These are phyloP conservation scores for Cutaneotrichosporon arboriforme DNA, from an alignment of 1,284 basidiomycete genomes.

Conservation along the genomic window DNA sequence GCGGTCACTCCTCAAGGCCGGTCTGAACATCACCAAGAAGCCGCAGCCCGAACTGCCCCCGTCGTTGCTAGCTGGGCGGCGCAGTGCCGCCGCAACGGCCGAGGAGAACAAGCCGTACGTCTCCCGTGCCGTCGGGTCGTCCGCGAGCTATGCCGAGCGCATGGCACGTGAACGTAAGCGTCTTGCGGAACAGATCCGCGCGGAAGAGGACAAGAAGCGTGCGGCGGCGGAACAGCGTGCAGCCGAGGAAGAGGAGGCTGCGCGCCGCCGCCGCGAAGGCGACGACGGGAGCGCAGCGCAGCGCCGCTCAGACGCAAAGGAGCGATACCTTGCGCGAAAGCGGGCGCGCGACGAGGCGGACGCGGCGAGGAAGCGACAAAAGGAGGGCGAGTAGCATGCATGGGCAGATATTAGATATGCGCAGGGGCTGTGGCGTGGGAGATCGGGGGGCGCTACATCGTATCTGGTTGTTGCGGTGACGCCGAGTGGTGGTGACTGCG, in stretches of 20 bases:
- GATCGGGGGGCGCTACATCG: no score
- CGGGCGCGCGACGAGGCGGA: conserved; percentile 61
- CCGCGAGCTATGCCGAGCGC: conserved; percentile 71
- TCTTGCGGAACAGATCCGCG: conserved; percentile 65
- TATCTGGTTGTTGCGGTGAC: no score
- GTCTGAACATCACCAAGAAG: conserved; percentile 69
- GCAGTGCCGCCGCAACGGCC: conserved; percentile 52
- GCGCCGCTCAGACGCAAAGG: conserved; percentile 65
- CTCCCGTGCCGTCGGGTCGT: conserved; percentile 66
- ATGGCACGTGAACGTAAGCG: conserved; percentile 69
- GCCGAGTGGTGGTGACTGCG: no score
- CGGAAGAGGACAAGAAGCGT: conserved; percentile 57
- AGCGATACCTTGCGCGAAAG: conserved; percentile 74
- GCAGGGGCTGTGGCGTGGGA: no score
- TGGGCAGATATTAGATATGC: no score
- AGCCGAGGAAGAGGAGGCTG: conserved; percentile 50
- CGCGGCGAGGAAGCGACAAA: conserved; percentile 21
- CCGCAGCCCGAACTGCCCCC: conserved; percentile 29
- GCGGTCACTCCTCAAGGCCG: conserved; percentile 81
- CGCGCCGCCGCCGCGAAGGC: conserved; percentile 48
- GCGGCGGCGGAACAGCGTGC: conserved; percentile 53
- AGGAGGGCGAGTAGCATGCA: neutral
- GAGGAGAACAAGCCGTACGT: conserved; percentile 41
- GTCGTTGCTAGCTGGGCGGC: conserved; percentile 22
- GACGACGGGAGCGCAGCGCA: conserved; percentile 56